These are phyloP conservation scores for Mortierella sp. DNA, from an alignment of 371 early-diverging fungal species.

Conservation along the genomic window DNA sequence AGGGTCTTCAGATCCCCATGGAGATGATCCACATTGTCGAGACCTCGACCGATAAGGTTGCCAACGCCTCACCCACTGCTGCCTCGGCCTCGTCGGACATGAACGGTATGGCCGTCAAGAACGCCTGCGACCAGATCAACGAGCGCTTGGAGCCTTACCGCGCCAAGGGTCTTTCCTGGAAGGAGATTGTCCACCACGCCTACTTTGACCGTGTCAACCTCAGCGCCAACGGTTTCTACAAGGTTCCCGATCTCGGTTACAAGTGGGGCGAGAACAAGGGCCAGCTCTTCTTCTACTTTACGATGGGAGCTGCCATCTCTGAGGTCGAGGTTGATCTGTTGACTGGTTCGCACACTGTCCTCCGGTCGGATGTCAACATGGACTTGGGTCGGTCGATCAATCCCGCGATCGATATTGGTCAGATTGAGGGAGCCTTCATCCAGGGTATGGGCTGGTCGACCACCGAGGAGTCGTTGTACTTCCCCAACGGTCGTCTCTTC, in stretches of 20 bases:
- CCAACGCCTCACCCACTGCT: slow-evolving; percentile 81
- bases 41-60: slow-evolving; percentile 78
- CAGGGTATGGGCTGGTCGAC: slow-evolving; percentile 86
- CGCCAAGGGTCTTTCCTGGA: slow-evolving; percentile 63
- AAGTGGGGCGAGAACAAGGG: slow-evolving; percentile 78
- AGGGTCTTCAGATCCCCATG: slow-evolving; percentile 74
- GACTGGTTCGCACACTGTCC: slow-evolving; percentile 80
- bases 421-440: slow-evolving; percentile 87
- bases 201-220: slow-evolving; percentile 82
- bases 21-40: slow-evolving; percentile 76
- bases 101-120: slow-evolving; percentile 81
- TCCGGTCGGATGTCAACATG: slow-evolving; percentile 80
- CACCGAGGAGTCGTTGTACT: slow-evolving; percentile 78
- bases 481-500: slow-evolving; percentile 72
- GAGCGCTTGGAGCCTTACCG: slow-evolving; percentile 76
- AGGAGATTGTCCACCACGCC: slow-evolving; percentile 67
- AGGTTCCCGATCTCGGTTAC: slow-evolving; percentile 77
- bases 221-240: slow-evolving; percentile 82
- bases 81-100: slow-evolving; percentile 81
- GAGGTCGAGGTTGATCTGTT: slow-evolving; percentile 86
- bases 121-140: slow-evolving; percentile 76
- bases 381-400: slow-evolving; percentile 82
- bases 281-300: slow-evolving; percentile 77
- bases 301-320: slow-evolving; percentile 78
- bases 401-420: slow-evolving; percentile 84